Evolutionary conservation across 2,329 filamentous ascomycete species (phyloP), one percentile per base, ranked within the genome.

Genomic region (Nakataea oryzae): DNA sequence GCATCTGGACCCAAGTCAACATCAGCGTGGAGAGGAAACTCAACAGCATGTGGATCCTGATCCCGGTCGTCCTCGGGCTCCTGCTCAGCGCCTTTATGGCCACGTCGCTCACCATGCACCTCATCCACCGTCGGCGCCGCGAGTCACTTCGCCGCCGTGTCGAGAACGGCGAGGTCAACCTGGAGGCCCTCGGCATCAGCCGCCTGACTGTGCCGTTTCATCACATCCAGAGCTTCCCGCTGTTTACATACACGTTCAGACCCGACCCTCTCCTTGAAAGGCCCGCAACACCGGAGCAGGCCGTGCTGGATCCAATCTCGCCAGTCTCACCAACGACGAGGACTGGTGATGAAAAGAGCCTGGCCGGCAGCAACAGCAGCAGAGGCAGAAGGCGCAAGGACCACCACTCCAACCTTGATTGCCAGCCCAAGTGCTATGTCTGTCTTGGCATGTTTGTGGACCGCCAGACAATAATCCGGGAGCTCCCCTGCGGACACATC

Each of bases 401-500:
- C 67, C 12, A 63, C 63, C 1, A 63, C 66, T 21, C 21, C 60
- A 63, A 13, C 41, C 60, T 67, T 24, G 81, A 90, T 67, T 85
- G 86, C 26, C 95, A 97, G 71, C 86, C 90, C 0, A 87, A 83
- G 2, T 97, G 95, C 71, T 86, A 90, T n/a, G 96, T 97, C 61
- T 99, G 95, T 70, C 81, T 96, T 1, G 89, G 91, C 62, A 85
- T 90, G 63, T 97, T 91, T 69, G 81, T 88, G 30, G 82, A 86
- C 21, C 82, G 84, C 50, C 75, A 80, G 24, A 88, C 90, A 0
- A 83, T 86, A 26, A 92, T 97, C 62, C 88, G 92, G 62, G 90
- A 97, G 74, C 79, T 97, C 3, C 86, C 91, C 0, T 99, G 95
- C 68, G 86, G 89, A 0, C 95, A 99, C 72, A 93, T 97, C 62